phyloP scores from a whole-genome alignment of 2,329 filamentous ascomycete species.

The Pestalotiopsis sp. region DNA sequence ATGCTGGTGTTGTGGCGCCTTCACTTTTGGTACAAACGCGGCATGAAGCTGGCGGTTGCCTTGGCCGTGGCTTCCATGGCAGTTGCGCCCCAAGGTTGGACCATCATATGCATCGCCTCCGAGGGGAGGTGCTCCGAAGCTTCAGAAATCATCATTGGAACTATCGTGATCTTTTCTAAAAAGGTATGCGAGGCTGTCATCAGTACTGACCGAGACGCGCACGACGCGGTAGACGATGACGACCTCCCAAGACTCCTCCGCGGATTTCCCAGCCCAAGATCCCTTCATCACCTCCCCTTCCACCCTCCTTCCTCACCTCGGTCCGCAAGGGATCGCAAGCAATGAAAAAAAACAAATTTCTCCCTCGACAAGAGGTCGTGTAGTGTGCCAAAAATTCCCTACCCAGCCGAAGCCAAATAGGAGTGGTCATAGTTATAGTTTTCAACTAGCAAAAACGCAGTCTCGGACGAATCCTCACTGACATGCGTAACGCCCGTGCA shows the following conservation, averaged over 20 bases:
- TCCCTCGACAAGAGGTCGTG: slow-evolving; percentile 32
- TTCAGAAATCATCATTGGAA: background rate
- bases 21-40: no score
- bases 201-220: no score
- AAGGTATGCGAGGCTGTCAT: background rate
- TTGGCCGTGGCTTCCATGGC: no score
- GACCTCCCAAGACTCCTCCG: background rate
- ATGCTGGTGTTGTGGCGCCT: no score
- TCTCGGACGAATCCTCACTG: slow-evolving; percentile 89
- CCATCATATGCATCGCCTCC: no score
- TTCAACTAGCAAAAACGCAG: slow-evolving; percentile 89
- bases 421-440: slow-evolving; percentile 80
- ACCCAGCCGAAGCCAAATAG: slow-evolving; percentile 67
- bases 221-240: background rate
- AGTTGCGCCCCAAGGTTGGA: no score
- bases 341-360: slow-evolving; percentile 49
- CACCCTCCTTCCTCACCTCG: slow-evolving; percentile 51
- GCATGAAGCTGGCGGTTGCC: no score
- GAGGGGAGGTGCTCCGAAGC: no score
- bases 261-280: background rate
- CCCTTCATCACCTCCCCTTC: background rate
- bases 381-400: slow-evolving; percentile 78
- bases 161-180: background rate
- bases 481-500: slow-evolving; percentile 80
- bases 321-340: slow-evolving; percentile 42